Evolutionary conservation across 2,329 filamentous ascomycete genomes (phyloP), one percentile per base, ranked within the genome.

Genomic region (Tolypocladium pustulatum): DNA sequence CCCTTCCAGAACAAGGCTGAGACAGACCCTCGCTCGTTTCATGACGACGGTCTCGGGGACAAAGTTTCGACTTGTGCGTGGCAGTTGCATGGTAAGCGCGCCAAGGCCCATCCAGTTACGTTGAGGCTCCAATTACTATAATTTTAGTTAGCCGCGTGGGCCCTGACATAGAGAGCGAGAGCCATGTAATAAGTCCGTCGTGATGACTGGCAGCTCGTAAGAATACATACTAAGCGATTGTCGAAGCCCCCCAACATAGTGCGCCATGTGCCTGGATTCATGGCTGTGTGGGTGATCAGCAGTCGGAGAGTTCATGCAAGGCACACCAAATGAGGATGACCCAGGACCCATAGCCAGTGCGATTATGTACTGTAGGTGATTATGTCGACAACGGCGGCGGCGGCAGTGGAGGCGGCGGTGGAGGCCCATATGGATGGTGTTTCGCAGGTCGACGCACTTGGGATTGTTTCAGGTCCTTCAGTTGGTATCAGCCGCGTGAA

Each of bases 291-390:
- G 41, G 27, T 22, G n/a, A 55, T 32, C 34, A 27, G 12, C 9
- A 27, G n/a, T n/a, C 43, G 22, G 60, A 46, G 38, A 52, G 27
- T 40, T 55, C 55, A 63, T 62, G 65, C 64, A 62, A 65, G 62
- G 65, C 57, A 65, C 63, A 61, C 64, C 63, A 65, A n/a, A 65
- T 66, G 51, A 59, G 52, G 57, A 43, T 12, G 43, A 25, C 43
- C 25, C 43, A 30, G 32, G 49, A 22, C 30, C 46, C 46, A 51
- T 32, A 9, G 46, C 17, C 10, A 15, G 38, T 57, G 46, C 53
- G 27, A 10, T 37, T 20, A 41, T 41, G 38, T 37, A 38, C 36
- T n/a, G n/a, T n/a, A n/a, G n/a, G n/a, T n/a, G 36, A 49, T n/a
- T 20, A 30, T 41, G 55, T 49, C 55, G 27, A 46, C 46, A 41